Base-by-base conservation (phyloP, 192 early-diverging fungal genomes). In the Spinellus fusiger region DNA sequence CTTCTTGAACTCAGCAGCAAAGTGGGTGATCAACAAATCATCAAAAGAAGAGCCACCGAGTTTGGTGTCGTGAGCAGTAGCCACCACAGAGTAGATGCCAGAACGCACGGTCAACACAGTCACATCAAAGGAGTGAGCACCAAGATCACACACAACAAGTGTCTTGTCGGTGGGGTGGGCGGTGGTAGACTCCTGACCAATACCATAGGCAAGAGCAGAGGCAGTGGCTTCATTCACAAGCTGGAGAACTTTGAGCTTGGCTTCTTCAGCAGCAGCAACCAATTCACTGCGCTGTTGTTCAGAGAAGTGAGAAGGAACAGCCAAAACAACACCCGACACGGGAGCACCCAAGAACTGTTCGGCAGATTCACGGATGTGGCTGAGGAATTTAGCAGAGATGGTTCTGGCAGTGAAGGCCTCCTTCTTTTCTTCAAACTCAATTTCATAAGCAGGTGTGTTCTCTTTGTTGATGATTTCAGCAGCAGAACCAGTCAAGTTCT, bases 21-120 rank as follows among this genome's bases (percentile, higher is more conserved):
- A 89, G 69, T 90, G 89, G 51, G 79, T 74, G 34, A 90, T 83
- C 48, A 98, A 78, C 56, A 91, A 73, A 50, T 91, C 84, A 66
- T 96, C 94, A 70, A 97, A 87, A 47, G 81, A 78, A n/a, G 79
- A 74, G 67, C 96, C 96, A 50, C 93, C 93, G 49, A 98, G 70
- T 44, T 84, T 66, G 69, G 77, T 70, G 57, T 90, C 88, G 71
- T 95, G 91, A 54, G 82, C 73, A 58, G 88, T 89, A 31, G 80
- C 81, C 26, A 91, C 70, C 53, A 95, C 84, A 23, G 86, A 82
- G 79, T 33, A 67, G 49, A 67, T 67, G 20, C 95, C 95, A 62
- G 91, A 84, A 68, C 86, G 88, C 49, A 83, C 79, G 33, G 81
- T 80, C 37, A 96, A 73, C 22, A 94, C 71, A 48, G 91, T 86